Evolutionary conservation across 345 rosid species (phyloP), one percentile per base, ranked within the genome.

Genomic region (Hevea brasiliensis): DNA sequence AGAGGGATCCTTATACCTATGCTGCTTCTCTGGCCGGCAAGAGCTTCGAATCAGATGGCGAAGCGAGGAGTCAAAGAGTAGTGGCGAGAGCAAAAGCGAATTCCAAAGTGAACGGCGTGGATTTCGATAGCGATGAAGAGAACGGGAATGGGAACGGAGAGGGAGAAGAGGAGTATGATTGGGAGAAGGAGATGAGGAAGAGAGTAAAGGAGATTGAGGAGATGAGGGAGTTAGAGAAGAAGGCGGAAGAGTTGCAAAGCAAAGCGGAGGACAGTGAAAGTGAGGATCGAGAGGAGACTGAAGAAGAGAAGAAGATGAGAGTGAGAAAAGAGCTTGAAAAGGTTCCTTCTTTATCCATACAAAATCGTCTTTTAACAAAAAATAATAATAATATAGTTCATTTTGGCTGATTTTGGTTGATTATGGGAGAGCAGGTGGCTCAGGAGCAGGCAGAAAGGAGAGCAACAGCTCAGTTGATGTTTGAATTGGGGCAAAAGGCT

Each of bases 401-500:
- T 3, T 27, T 37, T 14, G 3, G 20, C 51, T 50, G 32, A n/a
- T 15, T 67, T 11, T 68, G 37, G 35, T 61, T 61, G 24, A 26
- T 9, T 61, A 23, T 41, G 57, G 6, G 65, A 57, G 82, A 78
- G 74, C 87, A 95, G 98, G 97, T 91, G 54, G 99, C 99, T 53
- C 79, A 85, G 75, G 99, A 95, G 77, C 99, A 90, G 81, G 97
- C 94, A 26, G 97, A 95, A 87, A 85, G 92, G 73, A 85, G 98
- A 82, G 87, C 80, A 54, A 95, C 97, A 10, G 98, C 98, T 8
- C 84, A 95, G 67, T 77, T 92, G 83, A 95, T 95, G 96, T 95
- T 90, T 71, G 99, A 95, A 13, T 77, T 95, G 74, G 98, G 97
- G 27, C 97, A 92, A 74, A 94, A 85, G 74, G 98, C 97, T 75